Evolutionary conservation across 2,329 filamentous ascomycete species (phyloP).

Genomic region (Byssoonygena ceratinophila): DNA sequence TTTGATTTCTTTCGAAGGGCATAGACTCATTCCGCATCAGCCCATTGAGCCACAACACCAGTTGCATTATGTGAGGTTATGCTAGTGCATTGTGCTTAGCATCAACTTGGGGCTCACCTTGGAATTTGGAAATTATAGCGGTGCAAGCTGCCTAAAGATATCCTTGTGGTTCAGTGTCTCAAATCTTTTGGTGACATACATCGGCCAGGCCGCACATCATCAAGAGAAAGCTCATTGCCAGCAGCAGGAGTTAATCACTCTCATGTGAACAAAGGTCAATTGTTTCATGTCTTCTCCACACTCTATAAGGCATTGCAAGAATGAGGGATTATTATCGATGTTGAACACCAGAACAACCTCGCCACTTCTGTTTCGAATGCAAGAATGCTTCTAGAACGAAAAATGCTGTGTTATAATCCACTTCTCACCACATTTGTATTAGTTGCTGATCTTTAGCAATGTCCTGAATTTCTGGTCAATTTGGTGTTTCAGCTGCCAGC

Average conservation of each 20-base stretch:
- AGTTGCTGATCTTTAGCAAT: too few relatives aligned
- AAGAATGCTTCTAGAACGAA: background rate
- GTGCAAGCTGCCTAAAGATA: background rate
- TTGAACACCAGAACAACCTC: background rate
- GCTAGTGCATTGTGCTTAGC: too few relatives aligned
- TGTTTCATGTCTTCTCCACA: constrained; percentile 9
- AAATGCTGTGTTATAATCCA: background rate
- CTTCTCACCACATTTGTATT: constrained; percentile 1
- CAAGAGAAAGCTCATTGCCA: background rate
- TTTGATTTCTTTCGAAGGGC: too few relatives aligned
- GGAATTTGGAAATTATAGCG: background rate
- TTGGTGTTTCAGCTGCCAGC: background rate
- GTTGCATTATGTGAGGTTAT: background rate
- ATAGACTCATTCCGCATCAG: too few relatives aligned
- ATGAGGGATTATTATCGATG: constrained; percentile 5
- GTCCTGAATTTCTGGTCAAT: too few relatives aligned
- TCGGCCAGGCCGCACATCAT: background rate
- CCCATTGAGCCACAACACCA: too few relatives aligned
- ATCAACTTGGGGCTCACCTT: too few relatives aligned
- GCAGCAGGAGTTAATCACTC: background rate
- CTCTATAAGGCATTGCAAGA: background rate
- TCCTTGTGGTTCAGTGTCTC: background rate
- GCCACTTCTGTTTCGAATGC: background rate
- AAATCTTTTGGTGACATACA: background rate
- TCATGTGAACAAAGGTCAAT: background rate